Evolutionary conservation across 108 stramenopile genomes (phyloP).

Genomic region (Chaetoceros tenuissimus): DNA sequence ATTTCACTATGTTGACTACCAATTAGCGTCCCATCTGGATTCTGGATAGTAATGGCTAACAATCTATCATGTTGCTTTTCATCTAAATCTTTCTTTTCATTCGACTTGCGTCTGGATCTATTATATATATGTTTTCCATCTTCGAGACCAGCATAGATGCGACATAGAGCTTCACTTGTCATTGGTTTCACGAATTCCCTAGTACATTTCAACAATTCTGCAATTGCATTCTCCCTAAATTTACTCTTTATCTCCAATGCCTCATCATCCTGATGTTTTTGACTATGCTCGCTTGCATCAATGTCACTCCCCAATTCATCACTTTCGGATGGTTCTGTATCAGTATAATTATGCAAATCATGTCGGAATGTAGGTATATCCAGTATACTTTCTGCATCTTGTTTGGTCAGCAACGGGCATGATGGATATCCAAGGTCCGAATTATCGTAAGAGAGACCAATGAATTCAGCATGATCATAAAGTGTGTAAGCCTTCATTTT

Average conservation of each 20-base stretch:
- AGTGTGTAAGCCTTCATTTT: constrained; percentile 14
- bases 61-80: not conserved
- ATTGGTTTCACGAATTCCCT: not conserved
- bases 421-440: constrained; percentile 1
- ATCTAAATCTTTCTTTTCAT: not conserved
- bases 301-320: constrained; percentile 5
- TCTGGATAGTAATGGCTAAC: not conserved
- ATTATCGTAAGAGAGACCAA: constrained; percentile 22
- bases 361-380: constrained; percentile 1
- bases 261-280: not conserved
- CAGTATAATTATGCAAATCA: not conserved
- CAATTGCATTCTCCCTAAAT: not conserved
- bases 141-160: constrained; percentile 1
- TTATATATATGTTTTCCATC: not conserved
- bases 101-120: not conserved
- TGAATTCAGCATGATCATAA: constrained; percentile 31
- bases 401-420: constrained; percentile 27
- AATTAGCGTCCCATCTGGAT: not conserved
- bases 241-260: not conserved
- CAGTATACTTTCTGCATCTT: constrained; percentile 8
- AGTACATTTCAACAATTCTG: not conserved
- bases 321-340: not conserved
- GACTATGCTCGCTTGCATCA: constrained; percentile 27
- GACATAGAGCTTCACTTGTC: not conserved
- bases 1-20: constrained; percentile 1